Evolutionary conservation across 1,139 yeast genomes (phyloP), one percentile per base, ranked within the genome.

Genomic region (Debaryomyces coudertii): DNA sequence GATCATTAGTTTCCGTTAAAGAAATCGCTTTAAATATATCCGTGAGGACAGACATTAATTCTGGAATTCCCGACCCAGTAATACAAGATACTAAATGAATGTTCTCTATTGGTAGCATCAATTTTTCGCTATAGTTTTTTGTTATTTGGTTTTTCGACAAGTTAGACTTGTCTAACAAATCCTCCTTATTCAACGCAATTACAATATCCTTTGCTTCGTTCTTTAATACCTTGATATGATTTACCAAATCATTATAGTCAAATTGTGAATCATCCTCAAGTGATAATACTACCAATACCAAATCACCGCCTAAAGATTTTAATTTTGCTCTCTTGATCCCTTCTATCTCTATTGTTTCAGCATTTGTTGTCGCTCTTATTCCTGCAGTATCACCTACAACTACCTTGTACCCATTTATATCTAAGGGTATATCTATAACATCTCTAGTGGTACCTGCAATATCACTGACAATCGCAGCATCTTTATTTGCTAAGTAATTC

Each of bases 371-470:
- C n/a, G 73, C 69, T 48, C 99, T 65, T 2, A 93, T 80, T 0
- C 99, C 99, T 0, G 99, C 99, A 0, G 99, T 92, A 61, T 93
- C 99, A 2, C 95, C 90, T 24, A 92, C 65, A 2, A 90, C 75
- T 0, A 90, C 87, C 60, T 92, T 93, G 64, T 76, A 90, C 0
- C 99, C 99, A 34, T 80, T 79, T 7, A 93, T 80, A 59, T 92
- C 93, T 39, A 93, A 63, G 0, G 92, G 88, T 1, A 90, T 80
- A 54, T 90, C 95, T 16, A 95, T 78, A 0, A 89, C 72, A 61
- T 93, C 99, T 58, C 99, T 76, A 0, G 99, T 93, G 0, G 99
- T 93, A 0, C 99, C 99, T 0, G 97, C 96, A 3, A 88, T 80
- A 42, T 83, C 83, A 59, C 97, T 90, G 0, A 95, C 99, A 34